A percentile compares a stretch with the other conserved stretches of the same genome.
Evolutionary conservation across 2,329 filamentous ascomycete species (phyloP).

Genomic region (Truncatella angustata): DNA sequence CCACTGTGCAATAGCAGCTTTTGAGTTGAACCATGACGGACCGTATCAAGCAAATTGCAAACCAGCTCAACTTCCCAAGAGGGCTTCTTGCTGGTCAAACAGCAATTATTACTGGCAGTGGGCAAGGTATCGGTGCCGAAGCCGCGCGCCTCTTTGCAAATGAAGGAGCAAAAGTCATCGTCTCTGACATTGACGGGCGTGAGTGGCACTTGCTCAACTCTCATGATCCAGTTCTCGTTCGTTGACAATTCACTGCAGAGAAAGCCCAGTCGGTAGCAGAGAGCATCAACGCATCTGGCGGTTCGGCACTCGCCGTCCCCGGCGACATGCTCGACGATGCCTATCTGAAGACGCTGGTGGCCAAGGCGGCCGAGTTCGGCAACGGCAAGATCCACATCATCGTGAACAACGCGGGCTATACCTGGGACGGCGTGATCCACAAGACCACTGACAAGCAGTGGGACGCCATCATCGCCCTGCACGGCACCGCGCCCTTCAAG

Average conservation of each 20-base stretch:
- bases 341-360: slow-evolving; percentile 71
- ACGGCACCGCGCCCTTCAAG: slow-evolving; percentile 83
- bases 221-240: neutral
- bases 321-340: slow-evolving; percentile 73
- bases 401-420: slow-evolving; percentile 89
- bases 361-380: slow-evolving; percentile 76
- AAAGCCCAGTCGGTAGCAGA: slow-evolving; percentile 70
- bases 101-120: slow-evolving; percentile 83
- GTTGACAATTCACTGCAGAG: slow-evolving; percentile 38
- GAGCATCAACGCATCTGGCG: slow-evolving; percentile 64
- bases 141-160: slow-evolving; percentile 79
- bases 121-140: slow-evolving; percentile 87
- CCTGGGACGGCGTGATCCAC: slow-evolving; percentile 90
- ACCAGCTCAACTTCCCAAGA: slow-evolving; percentile 78
- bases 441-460: slow-evolving; percentile 92
- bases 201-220: slow-evolving; percentile 19
- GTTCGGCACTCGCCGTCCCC: slow-evolving; percentile 68
- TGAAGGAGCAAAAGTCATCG: slow-evolving; percentile 80
- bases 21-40: slow-evolving; percentile 52
- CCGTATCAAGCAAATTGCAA: slow-evolving; percentile 69
- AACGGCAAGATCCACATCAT: slow-evolving; percentile 86
- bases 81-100: slow-evolving; percentile 77
- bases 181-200: slow-evolving; percentile 80
- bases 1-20: too few species aligned
- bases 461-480: slow-evolving; percentile 82